phyloP scores from a whole-genome alignment of 129 eudicot genomes.

The Centaurea solstitialis region DNA sequence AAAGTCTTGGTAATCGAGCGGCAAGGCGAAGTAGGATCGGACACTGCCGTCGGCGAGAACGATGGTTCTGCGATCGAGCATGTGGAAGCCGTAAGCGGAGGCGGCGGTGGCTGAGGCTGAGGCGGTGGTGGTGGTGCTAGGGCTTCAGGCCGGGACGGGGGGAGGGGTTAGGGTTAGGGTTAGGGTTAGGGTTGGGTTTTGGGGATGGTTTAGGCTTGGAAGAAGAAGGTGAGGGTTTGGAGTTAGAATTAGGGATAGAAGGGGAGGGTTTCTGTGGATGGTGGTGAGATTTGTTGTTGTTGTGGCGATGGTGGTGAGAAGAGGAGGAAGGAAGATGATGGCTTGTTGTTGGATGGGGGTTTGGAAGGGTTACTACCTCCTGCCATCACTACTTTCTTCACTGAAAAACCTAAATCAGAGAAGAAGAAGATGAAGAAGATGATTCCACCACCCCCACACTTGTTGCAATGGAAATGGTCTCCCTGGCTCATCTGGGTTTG shows the following conservation, averaged over 20 bases:
- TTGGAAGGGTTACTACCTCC: constrained; percentile 60
- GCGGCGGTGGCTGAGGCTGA: constrained; percentile 40
- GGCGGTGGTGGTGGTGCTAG: constrained; percentile 68
- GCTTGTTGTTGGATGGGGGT: constrained; percentile 39
- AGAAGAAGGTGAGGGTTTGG: constrained; percentile 34
- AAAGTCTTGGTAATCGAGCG: constrained; percentile 81
- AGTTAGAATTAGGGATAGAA: constrained; percentile 15
- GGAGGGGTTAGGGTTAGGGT: constrained; percentile 37
- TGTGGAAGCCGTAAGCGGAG: constrained; percentile 88
- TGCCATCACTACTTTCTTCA: constrained; percentile 43
- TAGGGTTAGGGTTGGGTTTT: constrained; percentile 31
- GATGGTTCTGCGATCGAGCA: constrained; percentile 90
- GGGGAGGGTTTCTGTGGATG: constrained; percentile 16
- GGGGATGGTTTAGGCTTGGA: constrained; percentile 46
- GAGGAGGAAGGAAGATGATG: constrained; percentile 53
- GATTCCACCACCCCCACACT: too few species aligned
- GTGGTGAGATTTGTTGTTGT: constrained; percentile 47
- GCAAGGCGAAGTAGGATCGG: constrained; percentile 87
- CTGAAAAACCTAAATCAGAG: not conserved
- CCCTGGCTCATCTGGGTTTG: too few species aligned
- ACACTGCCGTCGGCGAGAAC: constrained; percentile 73
- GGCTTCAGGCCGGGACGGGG: constrained; percentile 33
- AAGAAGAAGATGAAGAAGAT: too few species aligned
- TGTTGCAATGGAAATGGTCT: too few species aligned
- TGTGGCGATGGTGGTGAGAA: constrained; percentile 52